Conservation (phyloP, 805 yeast species). For the Cyberlindnera meyerae region DNA sequence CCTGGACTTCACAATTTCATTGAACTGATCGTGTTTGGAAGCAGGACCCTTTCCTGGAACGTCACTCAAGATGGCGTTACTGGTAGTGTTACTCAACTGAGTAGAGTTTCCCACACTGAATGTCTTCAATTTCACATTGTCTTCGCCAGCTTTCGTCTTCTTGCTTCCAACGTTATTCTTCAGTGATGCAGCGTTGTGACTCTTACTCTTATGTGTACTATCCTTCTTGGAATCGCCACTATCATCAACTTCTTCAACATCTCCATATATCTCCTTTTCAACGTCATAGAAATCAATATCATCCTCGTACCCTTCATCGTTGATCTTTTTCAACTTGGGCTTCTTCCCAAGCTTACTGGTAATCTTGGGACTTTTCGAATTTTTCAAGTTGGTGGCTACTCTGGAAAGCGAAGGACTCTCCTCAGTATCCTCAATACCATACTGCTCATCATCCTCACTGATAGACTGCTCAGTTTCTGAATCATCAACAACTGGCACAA, state of each 20-base stretch:
- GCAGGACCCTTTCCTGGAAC: background rate
- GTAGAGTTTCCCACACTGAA: too few species aligned
- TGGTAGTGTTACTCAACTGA: background rate
- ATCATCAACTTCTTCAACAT: background rate
- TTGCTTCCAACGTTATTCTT: too few species aligned
- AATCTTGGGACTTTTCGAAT: background rate
- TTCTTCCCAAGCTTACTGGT: constrained; percentile 1
- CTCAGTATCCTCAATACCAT: background rate
- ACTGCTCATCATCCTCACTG: too few species aligned
- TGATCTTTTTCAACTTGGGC: background rate
- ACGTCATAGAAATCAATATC: constrained; percentile 9
- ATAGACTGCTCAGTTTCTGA: background rate
- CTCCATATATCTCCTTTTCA: constrained; percentile 6
- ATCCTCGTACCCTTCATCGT: background rate
- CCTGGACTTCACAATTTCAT: constrained; percentile 1
- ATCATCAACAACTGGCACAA: too few species aligned
- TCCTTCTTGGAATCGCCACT: too few species aligned
- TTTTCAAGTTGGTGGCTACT: background rate
- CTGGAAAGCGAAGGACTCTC: too few species aligned
- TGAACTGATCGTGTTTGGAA: constrained; percentile 3
- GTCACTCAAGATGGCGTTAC: background rate
- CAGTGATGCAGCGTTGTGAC: too few species aligned
- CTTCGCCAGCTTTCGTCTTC: too few species aligned
- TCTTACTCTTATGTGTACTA: too few species aligned
- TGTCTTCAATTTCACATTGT: too few species aligned